Evolutionary conservation across 768 basidiomycete genomes (phyloP).

Genomic region (Trametes cinnabarina): DNA sequence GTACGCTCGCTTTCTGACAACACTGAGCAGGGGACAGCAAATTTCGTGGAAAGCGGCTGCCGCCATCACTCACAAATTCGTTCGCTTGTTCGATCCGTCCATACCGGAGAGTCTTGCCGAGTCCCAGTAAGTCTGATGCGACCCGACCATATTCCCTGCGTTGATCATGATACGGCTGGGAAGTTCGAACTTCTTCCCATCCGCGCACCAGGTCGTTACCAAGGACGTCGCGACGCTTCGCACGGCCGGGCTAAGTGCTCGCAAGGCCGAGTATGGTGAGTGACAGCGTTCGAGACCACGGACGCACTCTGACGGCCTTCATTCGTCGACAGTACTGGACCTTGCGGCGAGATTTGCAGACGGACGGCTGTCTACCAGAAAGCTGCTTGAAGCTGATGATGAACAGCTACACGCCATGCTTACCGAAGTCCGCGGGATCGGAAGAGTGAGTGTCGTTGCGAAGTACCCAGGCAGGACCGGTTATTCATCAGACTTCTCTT

Average conservation of each 20-base stretch:
- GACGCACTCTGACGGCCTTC: neutral
- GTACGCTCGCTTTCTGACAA: neutral
- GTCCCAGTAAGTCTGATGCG: slow-evolving; percentile 1
- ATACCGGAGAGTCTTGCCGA: slow-evolving; percentile 67
- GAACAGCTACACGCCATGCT: slow-evolving; percentile 76
- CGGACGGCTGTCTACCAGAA: slow-evolving; percentile 72
- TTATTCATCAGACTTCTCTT: neutral
- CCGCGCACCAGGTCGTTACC: slow-evolving; percentile 62
- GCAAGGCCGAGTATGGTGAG: slow-evolving; percentile 91
- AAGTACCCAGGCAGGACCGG: neutral
- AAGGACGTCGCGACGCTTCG: slow-evolving; percentile 59
- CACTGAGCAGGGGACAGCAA: slow-evolving; percentile 59
- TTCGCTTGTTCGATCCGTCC: slow-evolving; percentile 68
- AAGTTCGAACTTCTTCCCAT: slow-evolving; percentile 53
- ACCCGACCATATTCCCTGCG: neutral
- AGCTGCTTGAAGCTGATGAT: slow-evolving; percentile 67
- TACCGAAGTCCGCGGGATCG: slow-evolving; percentile 77
- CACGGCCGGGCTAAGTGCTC: slow-evolving; percentile 71
- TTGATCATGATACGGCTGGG: slow-evolving; percentile 9
- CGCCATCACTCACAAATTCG: slow-evolving; percentile 77
- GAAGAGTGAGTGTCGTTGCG: slow-evolving; percentile 43
- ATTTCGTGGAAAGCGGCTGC: slow-evolving; percentile 87
- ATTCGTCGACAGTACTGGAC: slow-evolving; percentile 56
- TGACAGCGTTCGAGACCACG: neutral
- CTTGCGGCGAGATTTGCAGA: slow-evolving; percentile 79